phyloP scores from a whole-genome alignment of 352 stramenopile genomes.

The Phytophthora boehmeriae region DNA sequence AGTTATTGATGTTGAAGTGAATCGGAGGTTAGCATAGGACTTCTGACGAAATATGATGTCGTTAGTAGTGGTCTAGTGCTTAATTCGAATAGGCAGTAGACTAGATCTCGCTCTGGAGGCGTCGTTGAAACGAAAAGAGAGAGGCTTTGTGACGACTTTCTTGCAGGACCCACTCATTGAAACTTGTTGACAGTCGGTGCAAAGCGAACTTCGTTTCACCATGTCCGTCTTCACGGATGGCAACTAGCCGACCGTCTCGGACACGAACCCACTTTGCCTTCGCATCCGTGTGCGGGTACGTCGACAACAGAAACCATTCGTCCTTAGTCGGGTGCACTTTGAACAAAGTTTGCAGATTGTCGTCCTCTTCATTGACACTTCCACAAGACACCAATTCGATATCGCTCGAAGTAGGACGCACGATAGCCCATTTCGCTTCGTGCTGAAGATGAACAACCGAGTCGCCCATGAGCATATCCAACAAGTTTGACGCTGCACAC shows the following conservation, averaged over 20 bases:
- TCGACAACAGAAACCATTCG: neutral
- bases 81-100: too few relatives aligned
- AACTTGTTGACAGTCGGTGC: neutral
- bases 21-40: too few relatives aligned
- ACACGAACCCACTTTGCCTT: too few relatives aligned
- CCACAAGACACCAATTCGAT: too few relatives aligned
- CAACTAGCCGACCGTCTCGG: too few relatives aligned
- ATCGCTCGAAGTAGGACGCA: neutral
- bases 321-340: neutral
- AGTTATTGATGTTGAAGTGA: too few relatives aligned
- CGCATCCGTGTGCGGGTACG: neutral
- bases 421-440: neutral
- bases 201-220: constrained; percentile 1
- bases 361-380: too few relatives aligned
- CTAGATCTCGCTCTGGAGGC: too few relatives aligned
- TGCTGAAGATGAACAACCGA: constrained; percentile 10
- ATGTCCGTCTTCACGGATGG: neutral
- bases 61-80: too few relatives aligned
- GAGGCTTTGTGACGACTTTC: too few relatives aligned
- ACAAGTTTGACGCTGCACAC: constrained; percentile 1
- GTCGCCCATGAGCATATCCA: constrained; percentile 6
- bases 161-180: constrained; percentile 13
- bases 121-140: too few relatives aligned
- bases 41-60: too few relatives aligned
- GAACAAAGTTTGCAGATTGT: neutral